These are phyloP conservation scores for Arxiozyma bovina DNA, from an alignment of 1,139 yeast species.

Conservation along the genomic window DNA sequence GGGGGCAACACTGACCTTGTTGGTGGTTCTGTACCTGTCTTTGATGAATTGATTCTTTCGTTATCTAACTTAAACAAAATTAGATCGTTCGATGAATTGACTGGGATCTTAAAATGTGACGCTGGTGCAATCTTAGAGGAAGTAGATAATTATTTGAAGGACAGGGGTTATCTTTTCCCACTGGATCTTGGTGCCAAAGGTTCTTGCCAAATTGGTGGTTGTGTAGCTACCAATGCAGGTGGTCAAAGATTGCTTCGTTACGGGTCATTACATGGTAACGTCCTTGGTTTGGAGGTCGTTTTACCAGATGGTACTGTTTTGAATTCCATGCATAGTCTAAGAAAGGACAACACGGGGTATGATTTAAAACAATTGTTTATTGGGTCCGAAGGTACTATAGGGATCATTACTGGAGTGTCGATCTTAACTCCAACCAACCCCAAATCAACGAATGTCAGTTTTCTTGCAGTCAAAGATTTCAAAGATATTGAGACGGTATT, in stretches of 20 bases:
- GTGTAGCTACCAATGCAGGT: constrained; percentile 94
- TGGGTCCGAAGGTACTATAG: constrained; percentile 89
- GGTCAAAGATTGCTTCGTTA: constrained; percentile 81
- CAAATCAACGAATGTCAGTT: constrained; percentile 76
- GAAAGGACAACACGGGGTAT: constrained; percentile 92
- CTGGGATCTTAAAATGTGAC: constrained; percentile 82
- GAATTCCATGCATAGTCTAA: constrained; percentile 68
- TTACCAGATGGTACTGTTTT: constrained; percentile 81
- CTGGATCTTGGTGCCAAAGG: constrained; percentile 96
- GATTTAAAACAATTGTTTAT: constrained; percentile 86
- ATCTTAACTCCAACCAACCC: constrained; percentile 91
- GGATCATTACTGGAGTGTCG: constrained; percentile 83
- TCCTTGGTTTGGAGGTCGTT: constrained; percentile 85
- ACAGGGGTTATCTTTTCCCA: constrained; percentile 83
- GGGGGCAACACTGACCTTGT: constrained; percentile 97
- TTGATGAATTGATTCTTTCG: constrained; percentile 79
- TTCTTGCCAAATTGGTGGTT: constrained; percentile 93
- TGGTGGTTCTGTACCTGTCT: constrained; percentile 89
- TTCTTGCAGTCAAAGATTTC: constrained; percentile 72
- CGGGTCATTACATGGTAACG: constrained; percentile 89
- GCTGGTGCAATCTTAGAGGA: constrained; percentile 85
- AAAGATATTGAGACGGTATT: constrained; percentile 79
- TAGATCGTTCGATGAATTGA: constrained; percentile 69
- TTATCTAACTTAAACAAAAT: constrained; percentile 65
- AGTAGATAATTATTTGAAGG: constrained; percentile 74